Evolutionary conservation across 106 monocot genomes (phyloP).

Genomic region (Dendrobium officinale): DNA sequence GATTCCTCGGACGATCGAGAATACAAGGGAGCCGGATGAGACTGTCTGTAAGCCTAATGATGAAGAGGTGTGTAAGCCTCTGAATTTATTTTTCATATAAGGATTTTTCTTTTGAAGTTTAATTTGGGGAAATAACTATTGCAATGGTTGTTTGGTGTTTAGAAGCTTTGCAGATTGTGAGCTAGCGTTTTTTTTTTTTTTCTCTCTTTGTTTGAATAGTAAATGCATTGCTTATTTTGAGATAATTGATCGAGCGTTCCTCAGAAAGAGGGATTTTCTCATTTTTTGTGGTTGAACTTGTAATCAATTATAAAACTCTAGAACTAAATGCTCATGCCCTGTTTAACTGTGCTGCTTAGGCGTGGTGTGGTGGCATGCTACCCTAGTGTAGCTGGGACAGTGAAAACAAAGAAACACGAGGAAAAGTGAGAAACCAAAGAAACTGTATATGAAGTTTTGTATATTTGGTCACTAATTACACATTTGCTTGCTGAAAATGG

Average conservation of each 20-base stretch:
- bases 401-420: no score
- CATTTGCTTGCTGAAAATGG: no score
- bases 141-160: not conserved
- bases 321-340: not conserved
- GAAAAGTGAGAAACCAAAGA: no score
- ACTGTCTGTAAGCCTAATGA: conserved; percentile 57
- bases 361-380: not conserved
- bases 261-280: not conserved
- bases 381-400: no score
- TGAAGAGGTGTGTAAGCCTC: conserved; percentile 32
- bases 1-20: conserved; percentile 55
- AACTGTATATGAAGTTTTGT: no score
- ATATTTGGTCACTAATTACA: no score
- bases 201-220: not conserved
- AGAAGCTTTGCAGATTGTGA: not conserved
- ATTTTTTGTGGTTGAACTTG: not conserved
- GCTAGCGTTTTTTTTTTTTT: not conserved
- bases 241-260: not conserved
- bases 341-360: not conserved
- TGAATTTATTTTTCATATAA: not conserved
- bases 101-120: not conserved
- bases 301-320: not conserved
- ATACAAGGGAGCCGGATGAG: conserved; percentile 61
- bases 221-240: no score
- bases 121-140: not conserved